phyloP scores from a whole-genome alignment of 1,284 basidiomycete genomes.

The Fistulina hepatica region DNA sequence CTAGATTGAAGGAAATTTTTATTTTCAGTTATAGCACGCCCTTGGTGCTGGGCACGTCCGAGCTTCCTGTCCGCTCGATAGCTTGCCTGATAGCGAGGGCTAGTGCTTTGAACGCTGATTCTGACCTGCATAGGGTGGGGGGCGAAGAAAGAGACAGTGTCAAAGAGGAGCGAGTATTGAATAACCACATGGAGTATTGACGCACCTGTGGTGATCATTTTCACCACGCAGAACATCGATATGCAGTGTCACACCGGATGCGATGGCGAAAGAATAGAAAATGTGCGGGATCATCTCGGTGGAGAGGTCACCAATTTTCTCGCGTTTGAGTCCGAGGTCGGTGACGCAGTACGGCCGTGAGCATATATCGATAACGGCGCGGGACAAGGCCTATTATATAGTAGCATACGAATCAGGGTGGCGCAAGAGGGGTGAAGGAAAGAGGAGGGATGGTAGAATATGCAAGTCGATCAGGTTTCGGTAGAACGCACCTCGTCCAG shows the following conservation, averaged over 20 bases:
- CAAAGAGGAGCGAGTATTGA: slow-evolving; percentile 1
- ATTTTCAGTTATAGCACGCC: slow-evolving; percentile 54
- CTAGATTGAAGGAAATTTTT: slow-evolving; percentile 1
- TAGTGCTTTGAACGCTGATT: slow-evolving; percentile 96
- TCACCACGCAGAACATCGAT: slow-evolving; percentile 89
- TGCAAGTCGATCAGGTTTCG: too few relatives aligned
- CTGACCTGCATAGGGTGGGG: slow-evolving; percentile 56
- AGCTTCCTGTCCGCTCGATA: slow-evolving; percentile 78
- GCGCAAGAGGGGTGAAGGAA: too few relatives aligned
- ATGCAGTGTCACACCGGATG: slow-evolving; percentile 85
- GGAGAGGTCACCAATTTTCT: slow-evolving; percentile 95
- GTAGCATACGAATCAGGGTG: slow-evolving; percentile 7
- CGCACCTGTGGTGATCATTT: slow-evolving; percentile 96
- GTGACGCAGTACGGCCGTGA: slow-evolving; percentile 93
- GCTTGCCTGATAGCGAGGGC: slow-evolving; percentile 94
- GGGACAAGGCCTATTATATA: slow-evolving; percentile 68
- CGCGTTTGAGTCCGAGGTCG: slow-evolving; percentile 81
- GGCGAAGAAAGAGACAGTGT: too few relatives aligned
- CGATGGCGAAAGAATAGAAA: slow-evolving; percentile 88
- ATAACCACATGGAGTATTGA: slow-evolving; percentile 8
- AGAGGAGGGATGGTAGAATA: background rate
- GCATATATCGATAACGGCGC: slow-evolving; percentile 97
- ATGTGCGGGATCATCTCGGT: slow-evolving; percentile 97
- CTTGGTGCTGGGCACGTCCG: slow-evolving; percentile 96
- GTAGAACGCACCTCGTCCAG: slow-evolving; percentile 96